These are phyloP conservation scores for Starmerella stigmatis DNA, from an alignment of 805 yeast genomes.

Conservation along the genomic window DNA sequence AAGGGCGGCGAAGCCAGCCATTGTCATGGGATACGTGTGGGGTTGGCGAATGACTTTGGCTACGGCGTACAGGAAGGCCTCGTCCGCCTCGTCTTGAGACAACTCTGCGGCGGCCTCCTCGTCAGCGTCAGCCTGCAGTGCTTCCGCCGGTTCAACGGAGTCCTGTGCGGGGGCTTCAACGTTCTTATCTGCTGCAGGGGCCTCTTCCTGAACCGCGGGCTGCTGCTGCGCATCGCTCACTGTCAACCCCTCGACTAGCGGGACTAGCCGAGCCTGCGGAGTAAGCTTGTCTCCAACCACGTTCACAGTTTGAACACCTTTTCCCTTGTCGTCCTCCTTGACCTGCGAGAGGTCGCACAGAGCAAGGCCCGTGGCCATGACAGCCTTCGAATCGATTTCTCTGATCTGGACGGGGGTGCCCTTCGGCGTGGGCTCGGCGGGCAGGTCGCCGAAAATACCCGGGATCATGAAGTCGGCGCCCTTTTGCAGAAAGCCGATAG, in stretches of 20 bases:
- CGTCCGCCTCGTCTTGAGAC: constrained; percentile 32
- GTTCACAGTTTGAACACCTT: constrained; percentile 68
- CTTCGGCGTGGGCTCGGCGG: constrained; percentile 31
- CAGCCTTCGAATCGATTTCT: constrained; percentile 34
- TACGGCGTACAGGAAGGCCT: constrained; percentile 60
- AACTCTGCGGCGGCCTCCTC: constrained; percentile 11
- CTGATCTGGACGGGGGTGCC: constrained; percentile 68
- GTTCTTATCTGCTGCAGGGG: constrained; percentile 9
- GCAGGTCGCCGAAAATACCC: constrained; percentile 47
- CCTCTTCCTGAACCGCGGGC: too few relatives aligned
- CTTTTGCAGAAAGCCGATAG: constrained; percentile 53
- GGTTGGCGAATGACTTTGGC: constrained; percentile 51
- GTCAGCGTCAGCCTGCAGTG: constrained; percentile 1
- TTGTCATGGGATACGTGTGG: constrained; percentile 46
- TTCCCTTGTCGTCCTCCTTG: constrained; percentile 50
- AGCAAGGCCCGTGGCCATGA: constrained; percentile 24
- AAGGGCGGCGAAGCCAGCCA: constrained; percentile 57
- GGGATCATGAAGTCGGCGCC: constrained; percentile 57
- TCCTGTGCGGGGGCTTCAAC: not conserved
- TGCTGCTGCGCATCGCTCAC: constrained; percentile 23
- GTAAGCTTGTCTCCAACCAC: constrained; percentile 55
- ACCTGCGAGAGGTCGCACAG: constrained; percentile 34
- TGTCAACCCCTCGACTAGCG: not conserved
- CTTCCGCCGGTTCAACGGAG: not conserved
- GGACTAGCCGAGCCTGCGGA: constrained; percentile 36